Evolutionary conservation across 1,284 basidiomycete genomes (phyloP).

Genomic region (Pseudozyma thailandica): DNA sequence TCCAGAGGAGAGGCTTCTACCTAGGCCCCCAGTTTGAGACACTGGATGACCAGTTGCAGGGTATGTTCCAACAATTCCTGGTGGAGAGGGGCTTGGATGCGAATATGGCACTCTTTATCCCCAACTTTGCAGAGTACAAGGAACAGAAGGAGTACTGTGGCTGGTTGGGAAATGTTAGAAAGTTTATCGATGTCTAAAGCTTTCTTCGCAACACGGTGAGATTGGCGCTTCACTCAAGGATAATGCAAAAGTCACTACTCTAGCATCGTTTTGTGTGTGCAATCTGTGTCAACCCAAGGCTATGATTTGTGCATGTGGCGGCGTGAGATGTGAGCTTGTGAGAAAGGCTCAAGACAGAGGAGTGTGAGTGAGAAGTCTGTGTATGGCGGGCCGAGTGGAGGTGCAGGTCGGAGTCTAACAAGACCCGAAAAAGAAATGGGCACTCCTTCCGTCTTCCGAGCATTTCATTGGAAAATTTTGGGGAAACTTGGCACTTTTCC

Average conservation of each 20-base stretch:
- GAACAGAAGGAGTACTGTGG: slow-evolving; percentile 79
- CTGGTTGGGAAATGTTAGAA: slow-evolving; percentile 86
- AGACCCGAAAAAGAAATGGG: background rate
- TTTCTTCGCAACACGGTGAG: background rate
- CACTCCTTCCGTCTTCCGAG: background rate
- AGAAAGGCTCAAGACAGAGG: background rate
- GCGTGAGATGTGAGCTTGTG: no score
- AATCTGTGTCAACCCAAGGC: background rate
- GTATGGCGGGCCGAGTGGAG: no score
- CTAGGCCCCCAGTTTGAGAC: slow-evolving; percentile 94
- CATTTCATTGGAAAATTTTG: background rate
- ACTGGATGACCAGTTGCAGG: slow-evolving; percentile 85
- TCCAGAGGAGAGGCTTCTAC: slow-evolving; percentile 88
- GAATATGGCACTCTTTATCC: slow-evolving; percentile 73
- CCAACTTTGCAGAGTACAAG: slow-evolving; percentile 67
- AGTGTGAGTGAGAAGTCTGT: no score
- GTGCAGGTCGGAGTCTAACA: background rate
- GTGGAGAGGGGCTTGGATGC: slow-evolving; percentile 88
- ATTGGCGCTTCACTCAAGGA: background rate
- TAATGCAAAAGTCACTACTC: background rate
- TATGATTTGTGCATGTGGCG: no score
- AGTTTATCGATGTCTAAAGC: slow-evolving; percentile 76
- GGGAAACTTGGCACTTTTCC: background rate
- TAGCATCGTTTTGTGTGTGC: background rate
- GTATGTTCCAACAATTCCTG: slow-evolving; percentile 83